These are phyloP conservation scores for Tephrocybe rancida DNA, from an alignment of 768 basidiomycete species.

Conservation along the genomic window DNA sequence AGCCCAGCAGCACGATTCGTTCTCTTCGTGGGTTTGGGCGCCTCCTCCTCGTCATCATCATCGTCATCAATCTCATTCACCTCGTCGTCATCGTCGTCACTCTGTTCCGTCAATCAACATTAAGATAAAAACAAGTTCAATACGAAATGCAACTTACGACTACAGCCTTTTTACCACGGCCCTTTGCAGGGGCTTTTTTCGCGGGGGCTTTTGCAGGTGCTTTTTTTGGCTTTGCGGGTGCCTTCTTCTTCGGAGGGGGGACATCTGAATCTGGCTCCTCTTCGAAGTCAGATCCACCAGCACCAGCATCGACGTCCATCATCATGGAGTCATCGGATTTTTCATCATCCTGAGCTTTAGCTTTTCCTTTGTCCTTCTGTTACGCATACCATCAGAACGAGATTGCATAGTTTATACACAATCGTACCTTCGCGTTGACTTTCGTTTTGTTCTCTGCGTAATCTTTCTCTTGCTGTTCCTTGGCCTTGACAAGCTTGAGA, in stretches of 20 bases:
- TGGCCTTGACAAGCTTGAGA: constrained; percentile 66
- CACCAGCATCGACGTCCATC: constrained; percentile 65
- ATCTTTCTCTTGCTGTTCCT: constrained; percentile 67
- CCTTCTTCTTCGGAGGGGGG: constrained; percentile 48
- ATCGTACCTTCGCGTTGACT: constrained; percentile 48
- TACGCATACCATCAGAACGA: not conserved
- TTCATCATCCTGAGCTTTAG: constrained; percentile 36
- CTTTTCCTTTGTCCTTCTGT: constrained; percentile 54
- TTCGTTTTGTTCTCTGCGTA: constrained; percentile 53
- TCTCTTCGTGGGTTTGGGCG: constrained; percentile 51
- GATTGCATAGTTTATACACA: not conserved
- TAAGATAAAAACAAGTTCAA: not conserved
- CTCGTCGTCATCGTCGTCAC: constrained; percentile 53
- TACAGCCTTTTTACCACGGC: constrained; percentile 56
- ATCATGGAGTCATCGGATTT: constrained; percentile 78
- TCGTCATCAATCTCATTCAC: constrained; percentile 59
- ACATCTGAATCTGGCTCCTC: constrained; percentile 52
- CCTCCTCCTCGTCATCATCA: constrained; percentile 53
- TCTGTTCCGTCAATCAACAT: constrained; percentile 24
- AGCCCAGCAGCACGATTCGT: constrained; percentile 67
- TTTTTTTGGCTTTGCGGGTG: constrained; percentile 32
- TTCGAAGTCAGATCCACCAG: constrained; percentile 54
- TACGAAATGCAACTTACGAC: constrained; percentile 22
- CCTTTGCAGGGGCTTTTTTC: constrained; percentile 49
- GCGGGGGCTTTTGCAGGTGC: constrained; percentile 38